Base-by-base conservation (phyloP, 441 rosid genomes). In the Populus hybrid region DNA sequence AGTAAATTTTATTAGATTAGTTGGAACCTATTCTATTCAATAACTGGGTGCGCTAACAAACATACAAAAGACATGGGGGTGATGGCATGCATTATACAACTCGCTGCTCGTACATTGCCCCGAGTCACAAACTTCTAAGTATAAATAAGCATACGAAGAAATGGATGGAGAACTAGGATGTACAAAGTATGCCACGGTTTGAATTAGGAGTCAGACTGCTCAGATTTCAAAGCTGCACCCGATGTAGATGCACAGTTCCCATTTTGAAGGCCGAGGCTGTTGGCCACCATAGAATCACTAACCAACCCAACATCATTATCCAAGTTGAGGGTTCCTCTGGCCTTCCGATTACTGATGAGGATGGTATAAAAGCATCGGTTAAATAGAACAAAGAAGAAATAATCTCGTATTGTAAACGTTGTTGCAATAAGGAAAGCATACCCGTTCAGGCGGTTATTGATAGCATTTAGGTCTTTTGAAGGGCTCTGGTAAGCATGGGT, bases 401-500 rank as follows among this genome's bases (percentile, higher is more conserved):
- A 21, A 63, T 63, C 67, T 63, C 82, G 18, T 46, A 46, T 46
- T 46, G 5, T 46, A 46, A 0, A 46, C 34, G 34, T 5, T 46
- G 34, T 5, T 46, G 57, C 0, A 1, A 1, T 16, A 76, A 40
- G 35, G 7, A 61, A 64, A 50, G 77, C 77, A 67, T 88, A 96
- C 99, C 93, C 81, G 70, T 92, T 96, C 89, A 96, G 81, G 75
- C 88, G 98, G 85, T 89, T 89, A 82, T 96, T 94, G 76, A 94
- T 96, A 75, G 88, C 99, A 18, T 90, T 86, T 53, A 96, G 86
- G 86, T 96, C 98, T 79, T 96, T 96, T 20, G 99, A 96, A 69
- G 99, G 99, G 90, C 99, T 96, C 85, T 90, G 96, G 83, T 89
- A 96, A 21, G 99, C 96, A 73, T 87, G 98, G 21, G 98, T 94